phyloP scores from a whole-genome alignment of 1,139 yeast genomes.

The Suhomyces choctaworum region DNA sequence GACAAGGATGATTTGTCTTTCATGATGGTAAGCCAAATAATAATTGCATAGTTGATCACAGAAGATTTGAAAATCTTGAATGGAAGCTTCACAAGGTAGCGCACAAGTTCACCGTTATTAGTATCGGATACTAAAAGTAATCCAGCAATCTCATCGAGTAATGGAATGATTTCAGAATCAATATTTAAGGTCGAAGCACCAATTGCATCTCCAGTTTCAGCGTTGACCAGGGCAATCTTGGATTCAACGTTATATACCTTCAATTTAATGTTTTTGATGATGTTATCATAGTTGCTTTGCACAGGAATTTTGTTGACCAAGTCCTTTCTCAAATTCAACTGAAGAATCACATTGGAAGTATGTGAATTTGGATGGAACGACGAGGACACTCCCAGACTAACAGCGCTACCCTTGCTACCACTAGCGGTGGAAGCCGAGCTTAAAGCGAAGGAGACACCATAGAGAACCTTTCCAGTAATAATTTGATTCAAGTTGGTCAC shows the following conservation, averaged over 20 bases:
- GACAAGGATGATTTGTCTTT: slow-evolving; percentile 62
- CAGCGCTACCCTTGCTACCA: slow-evolving; percentile 3
- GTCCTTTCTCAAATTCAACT: slow-evolving; percentile 71
- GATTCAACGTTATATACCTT: slow-evolving; percentile 16
- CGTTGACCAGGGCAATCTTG: slow-evolving; percentile 1
- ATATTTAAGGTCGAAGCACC: not conserved
- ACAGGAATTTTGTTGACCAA: slow-evolving; percentile 38
- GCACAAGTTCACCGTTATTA: slow-evolving; percentile 52
- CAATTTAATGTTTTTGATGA: slow-evolving; percentile 25
- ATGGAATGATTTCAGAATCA: slow-evolving; percentile 36
- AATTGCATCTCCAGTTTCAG: not conserved
- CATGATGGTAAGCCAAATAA: slow-evolving; percentile 80
- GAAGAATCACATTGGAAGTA: slow-evolving; percentile 44
- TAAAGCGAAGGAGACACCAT: slow-evolving; percentile 86
- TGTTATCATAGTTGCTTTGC: slow-evolving; percentile 33
- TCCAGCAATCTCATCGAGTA: slow-evolving; percentile 52
- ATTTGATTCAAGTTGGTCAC: slow-evolving; percentile 51
- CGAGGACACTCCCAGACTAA: slow-evolving; percentile 2
- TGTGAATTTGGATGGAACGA: slow-evolving; percentile 6
- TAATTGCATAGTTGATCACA: slow-evolving; percentile 65
- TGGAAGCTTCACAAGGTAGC: slow-evolving; percentile 69
- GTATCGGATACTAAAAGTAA: slow-evolving; percentile 47
- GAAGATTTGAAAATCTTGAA: slow-evolving; percentile 62
- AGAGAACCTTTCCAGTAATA: slow-evolving; percentile 49
- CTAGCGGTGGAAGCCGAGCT: slow-evolving; percentile 80